These are phyloP conservation scores for Jamesozyma rosinii DNA, from an alignment of 805 yeast species.

Conservation along the genomic window DNA sequence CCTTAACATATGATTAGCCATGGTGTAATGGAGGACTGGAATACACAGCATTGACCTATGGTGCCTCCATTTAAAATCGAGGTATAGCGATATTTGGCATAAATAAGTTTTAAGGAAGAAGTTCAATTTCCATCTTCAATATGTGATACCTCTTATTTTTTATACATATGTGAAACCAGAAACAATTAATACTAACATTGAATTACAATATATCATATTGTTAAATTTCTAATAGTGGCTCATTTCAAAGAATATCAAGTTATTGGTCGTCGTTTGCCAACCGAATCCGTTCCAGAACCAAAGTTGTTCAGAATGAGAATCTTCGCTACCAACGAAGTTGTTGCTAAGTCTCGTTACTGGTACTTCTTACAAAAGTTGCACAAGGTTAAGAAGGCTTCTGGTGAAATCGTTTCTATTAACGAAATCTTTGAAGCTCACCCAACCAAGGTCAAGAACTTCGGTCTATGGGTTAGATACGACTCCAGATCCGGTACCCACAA, in stretches of 20 bases:
- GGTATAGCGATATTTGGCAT: too few relatives aligned
- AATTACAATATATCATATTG: constrained; percentile 12
- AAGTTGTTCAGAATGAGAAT: constrained; percentile 99
- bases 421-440: constrained; percentile 89
- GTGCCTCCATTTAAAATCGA: too few relatives aligned
- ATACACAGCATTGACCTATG: too few relatives aligned
- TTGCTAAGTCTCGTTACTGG: constrained; percentile 99
- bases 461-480: constrained; percentile 99
- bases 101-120: too few relatives aligned
- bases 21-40: too few relatives aligned
- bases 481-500: constrained; percentile 99
- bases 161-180: background rate
- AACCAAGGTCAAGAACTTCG: constrained; percentile 98
- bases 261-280: constrained; percentile 99
- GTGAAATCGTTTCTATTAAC: constrained; percentile 95
- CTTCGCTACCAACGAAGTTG: constrained; percentile 97
- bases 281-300: constrained; percentile 98
- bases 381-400: constrained; percentile 99
- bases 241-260: constrained; percentile 99
- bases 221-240: constrained; percentile 46
- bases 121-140: too few relatives aligned
- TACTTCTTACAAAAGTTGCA: constrained; percentile 98
- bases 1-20: too few relatives aligned
- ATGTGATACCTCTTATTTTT: background rate
- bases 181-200: constrained; percentile 1